phyloP scores from a whole-genome alignment of 2,329 filamentous ascomycete genomes.

The Fusarium staphyleae region DNA sequence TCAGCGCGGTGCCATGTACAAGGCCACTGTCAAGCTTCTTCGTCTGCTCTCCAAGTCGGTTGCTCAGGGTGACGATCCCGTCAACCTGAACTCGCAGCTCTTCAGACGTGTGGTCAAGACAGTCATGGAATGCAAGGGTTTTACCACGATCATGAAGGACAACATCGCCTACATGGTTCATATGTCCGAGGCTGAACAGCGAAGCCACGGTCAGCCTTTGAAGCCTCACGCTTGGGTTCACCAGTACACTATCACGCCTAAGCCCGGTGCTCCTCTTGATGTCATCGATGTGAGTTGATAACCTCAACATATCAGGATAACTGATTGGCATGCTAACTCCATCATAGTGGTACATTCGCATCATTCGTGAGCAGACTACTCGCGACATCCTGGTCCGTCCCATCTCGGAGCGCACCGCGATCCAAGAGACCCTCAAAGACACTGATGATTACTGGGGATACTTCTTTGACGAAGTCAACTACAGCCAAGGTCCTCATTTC shows the following conservation, averaged over 20 bases:
- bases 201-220: slow-evolving; percentile 56
- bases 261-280: slow-evolving; percentile 57
- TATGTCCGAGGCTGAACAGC: slow-evolving; percentile 47
- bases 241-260: slow-evolving; percentile 59
- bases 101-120: slow-evolving; percentile 60
- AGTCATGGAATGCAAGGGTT: slow-evolving; percentile 65
- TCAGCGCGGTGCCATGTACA: slow-evolving; percentile 62
- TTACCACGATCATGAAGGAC: slow-evolving; percentile 68
- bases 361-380: slow-evolving; percentile 61
- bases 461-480: slow-evolving; percentile 57
- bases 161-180: slow-evolving; percentile 57
- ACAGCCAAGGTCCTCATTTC: slow-evolving; percentile 51
- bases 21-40: slow-evolving; percentile 58
- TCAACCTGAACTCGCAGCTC: slow-evolving; percentile 61
- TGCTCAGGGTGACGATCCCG: slow-evolving; percentile 47
- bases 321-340: slow-evolving; percentile 17
- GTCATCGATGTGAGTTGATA: slow-evolving; percentile 59
- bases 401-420: slow-evolving; percentile 51
- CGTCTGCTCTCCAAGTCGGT: slow-evolving; percentile 54
- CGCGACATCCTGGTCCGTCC: slow-evolving; percentile 50
- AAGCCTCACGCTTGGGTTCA: slow-evolving; percentile 59
- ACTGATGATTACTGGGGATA: slow-evolving; percentile 60
- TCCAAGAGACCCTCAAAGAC: slow-evolving; percentile 44
- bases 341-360: slow-evolving; percentile 61
- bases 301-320: neutral